These are phyloP conservation scores for Colletotrichum kahawae DNA, from an alignment of 2,329 filamentous ascomycete species.

Conservation along the genomic window DNA sequence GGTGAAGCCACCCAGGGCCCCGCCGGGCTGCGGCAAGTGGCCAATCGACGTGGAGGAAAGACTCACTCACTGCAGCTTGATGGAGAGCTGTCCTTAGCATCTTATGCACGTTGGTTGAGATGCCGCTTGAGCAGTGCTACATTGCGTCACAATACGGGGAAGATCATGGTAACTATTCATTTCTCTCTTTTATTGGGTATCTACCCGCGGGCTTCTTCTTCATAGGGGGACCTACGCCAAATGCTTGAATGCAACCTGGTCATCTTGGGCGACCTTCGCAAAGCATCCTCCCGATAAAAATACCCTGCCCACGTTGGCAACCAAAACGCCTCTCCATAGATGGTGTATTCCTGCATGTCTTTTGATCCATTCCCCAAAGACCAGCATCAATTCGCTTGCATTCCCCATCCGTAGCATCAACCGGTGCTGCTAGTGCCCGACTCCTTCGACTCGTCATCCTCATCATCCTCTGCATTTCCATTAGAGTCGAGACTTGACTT, in stretches of 20 bases:
- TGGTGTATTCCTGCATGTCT: background rate
- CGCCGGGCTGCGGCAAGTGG: background rate
- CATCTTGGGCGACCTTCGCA: background rate
- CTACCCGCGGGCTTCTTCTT: background rate
- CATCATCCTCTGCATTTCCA: constrained; percentile 33
- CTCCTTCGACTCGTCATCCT: constrained; percentile 37
- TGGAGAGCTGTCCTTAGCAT: background rate
- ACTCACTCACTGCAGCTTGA: background rate
- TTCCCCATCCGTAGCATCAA: background rate
- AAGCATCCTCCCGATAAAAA: background rate
- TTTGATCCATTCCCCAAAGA: background rate
- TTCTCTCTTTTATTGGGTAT: constrained; percentile 15
- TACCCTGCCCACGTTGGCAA: background rate
- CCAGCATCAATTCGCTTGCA: background rate
- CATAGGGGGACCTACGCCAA: background rate
- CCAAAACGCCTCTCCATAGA: background rate
- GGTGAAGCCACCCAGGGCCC: background rate
- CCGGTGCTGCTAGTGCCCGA: constrained; percentile 17
- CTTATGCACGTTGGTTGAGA: background rate
- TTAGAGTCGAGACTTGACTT: constrained; percentile 32
- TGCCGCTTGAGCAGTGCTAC: background rate
- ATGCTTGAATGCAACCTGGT: background rate
- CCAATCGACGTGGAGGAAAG: constrained; percentile 4
- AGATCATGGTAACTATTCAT: background rate
- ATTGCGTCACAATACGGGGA: background rate